These are phyloP conservation scores for Sicyos edulis DNA, from an alignment of 306 rosid genomes.

Conservation along the genomic window DNA sequence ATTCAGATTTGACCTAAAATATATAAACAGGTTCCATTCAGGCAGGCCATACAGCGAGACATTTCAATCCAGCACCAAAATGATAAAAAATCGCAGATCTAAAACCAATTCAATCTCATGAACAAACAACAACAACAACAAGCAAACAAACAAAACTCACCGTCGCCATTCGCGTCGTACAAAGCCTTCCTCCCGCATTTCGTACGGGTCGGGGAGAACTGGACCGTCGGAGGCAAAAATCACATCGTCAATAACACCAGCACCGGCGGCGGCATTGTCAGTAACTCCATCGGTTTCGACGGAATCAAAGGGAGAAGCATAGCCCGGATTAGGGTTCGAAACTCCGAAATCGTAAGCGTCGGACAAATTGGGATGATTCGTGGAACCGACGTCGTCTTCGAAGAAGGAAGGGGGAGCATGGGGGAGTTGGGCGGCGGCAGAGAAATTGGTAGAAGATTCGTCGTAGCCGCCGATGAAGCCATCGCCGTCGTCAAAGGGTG, in stretches of 20 bases:
- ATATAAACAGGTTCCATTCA: neutral
- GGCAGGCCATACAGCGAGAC: neutral
- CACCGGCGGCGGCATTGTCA: constrained; percentile 6
- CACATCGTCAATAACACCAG: constrained; percentile 20
- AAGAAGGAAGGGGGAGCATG: constrained; percentile 24
- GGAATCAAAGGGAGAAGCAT: constrained; percentile 49
- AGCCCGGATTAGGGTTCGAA: constrained; percentile 38
- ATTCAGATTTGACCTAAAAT: neutral
- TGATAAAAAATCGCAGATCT: neutral
- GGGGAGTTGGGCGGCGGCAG: neutral
- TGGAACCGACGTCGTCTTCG: constrained; percentile 12
- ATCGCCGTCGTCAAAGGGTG: constrained; percentile 39
- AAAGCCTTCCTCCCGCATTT: constrained; percentile 70
- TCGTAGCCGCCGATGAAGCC: constrained; percentile 33
- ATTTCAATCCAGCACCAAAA: neutral
- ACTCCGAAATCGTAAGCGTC: constrained; percentile 41
- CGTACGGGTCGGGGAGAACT: constrained; percentile 52
- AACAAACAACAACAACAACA: neutral
- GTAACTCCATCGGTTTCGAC: constrained; percentile 22
- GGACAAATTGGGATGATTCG: constrained; percentile 24
- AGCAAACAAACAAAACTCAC: constrained; percentile 38
- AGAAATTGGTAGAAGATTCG: too few species aligned
- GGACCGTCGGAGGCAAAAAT: constrained; percentile 50
- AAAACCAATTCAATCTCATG: neutral
- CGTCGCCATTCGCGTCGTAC: constrained; percentile 89